These are phyloP conservation scores for Xylariomycetidae sp. DNA, from an alignment of 2,329 filamentous ascomycete genomes.

Conservation along the genomic window DNA sequence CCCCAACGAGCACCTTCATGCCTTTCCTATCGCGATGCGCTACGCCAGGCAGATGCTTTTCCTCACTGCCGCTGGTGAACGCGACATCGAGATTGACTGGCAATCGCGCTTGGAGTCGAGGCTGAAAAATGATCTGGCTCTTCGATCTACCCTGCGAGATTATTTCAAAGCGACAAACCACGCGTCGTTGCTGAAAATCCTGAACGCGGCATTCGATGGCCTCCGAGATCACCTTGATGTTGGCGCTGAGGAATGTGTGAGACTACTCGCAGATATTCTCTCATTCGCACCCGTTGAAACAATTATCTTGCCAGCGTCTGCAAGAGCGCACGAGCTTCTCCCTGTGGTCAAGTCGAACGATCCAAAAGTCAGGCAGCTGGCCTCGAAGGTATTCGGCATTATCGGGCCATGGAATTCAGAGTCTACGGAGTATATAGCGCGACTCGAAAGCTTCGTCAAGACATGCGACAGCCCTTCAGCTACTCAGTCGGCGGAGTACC, in stretches of 20 bases:
- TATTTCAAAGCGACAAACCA: constrained; percentile 42
- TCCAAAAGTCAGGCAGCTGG: constrained; percentile 57
- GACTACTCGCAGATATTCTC: constrained; percentile 23
- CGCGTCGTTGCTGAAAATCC: constrained; percentile 35
- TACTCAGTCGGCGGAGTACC: constrained; percentile 23
- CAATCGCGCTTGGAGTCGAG: constrained; percentile 69
- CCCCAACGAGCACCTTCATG: constrained; percentile 37
- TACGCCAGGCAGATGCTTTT: constrained; percentile 57
- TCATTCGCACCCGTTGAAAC: constrained; percentile 25
- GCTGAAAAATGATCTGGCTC: constrained; percentile 62
- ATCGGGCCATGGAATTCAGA: constrained; percentile 60
- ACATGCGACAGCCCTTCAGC: constrained; percentile 19
- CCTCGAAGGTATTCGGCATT: constrained; percentile 69
- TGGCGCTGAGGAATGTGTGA: constrained; percentile 24
- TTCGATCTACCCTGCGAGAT: constrained; percentile 51
- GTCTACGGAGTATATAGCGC: constrained; percentile 33
- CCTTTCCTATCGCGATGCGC: constrained; percentile 62
- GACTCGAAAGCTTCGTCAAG: constrained; percentile 22
- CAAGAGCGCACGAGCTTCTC: constrained; percentile 46
- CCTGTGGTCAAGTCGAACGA: constrained; percentile 65
- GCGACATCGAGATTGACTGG: constrained; percentile 73
- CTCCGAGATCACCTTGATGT: constrained; percentile 39
- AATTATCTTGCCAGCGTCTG: constrained; percentile 31
- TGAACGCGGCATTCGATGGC: constrained; percentile 53
- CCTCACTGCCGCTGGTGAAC: constrained; percentile 40